Evolutionary conservation across 169 alveolate genomes (phyloP), one percentile per base, ranked within the genome.

Genomic region (Plasmodium gaboni): DNA sequence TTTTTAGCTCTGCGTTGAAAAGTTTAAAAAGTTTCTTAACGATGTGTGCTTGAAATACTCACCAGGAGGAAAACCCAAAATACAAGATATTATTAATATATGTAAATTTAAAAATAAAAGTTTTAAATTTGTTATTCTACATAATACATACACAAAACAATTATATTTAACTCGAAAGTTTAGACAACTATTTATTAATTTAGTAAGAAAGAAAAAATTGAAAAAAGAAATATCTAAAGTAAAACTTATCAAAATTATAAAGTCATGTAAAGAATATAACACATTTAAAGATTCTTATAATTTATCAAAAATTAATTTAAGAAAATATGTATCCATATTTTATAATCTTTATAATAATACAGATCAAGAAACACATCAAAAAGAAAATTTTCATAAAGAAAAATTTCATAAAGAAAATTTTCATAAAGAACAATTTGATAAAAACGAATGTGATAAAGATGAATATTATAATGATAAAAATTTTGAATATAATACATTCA

Each of bases 141-240:
- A 83, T 50, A 83, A 83, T 26, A 57, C 85, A 1, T 83, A 83
- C 46, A 63, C 91, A n/a, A 83, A 83, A 28, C 80, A 83, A n/a
- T 68, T 68, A 83, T 68, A 68, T 60, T 46, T 83, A 48, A 83
- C 91, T 2, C 55, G 91, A 46, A 67, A 68, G 51, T 24, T 68
- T 32, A 83, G 91, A 44, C 68, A 55, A 12, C 7, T 83, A 1
- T 83, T 83, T 63, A 22, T 83, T 13, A 67, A 61, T 24, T 83
- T 83, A 83, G 64, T 57, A 24, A 83, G 67, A 83, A 68, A 83
- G 69, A 68, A 64, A 55, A 60, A 50, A 64, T 15, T 55, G 22
- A 68, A 83, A 57, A 68, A 24, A 55, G 68, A 68, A 6, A 61
- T 38, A 42, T 8, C 44, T 22, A 83, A 83, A 38, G 22, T 63